phyloP scores from a whole-genome alignment of 495 filamentous ascomycete genomes.

The Penicillium nucicola region DNA sequence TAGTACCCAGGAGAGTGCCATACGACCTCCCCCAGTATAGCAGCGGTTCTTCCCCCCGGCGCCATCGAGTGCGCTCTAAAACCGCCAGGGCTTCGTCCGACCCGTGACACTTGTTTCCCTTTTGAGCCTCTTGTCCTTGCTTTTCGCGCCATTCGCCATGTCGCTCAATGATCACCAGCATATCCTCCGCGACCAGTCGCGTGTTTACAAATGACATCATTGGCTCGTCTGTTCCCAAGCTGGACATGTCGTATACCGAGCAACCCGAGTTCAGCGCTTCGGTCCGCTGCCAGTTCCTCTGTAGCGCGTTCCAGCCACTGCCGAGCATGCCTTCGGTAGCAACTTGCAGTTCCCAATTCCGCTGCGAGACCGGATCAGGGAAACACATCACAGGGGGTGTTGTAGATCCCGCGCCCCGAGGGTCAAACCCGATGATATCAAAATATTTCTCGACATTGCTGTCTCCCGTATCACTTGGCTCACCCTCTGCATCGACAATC shows the following conservation, averaged over 20 bases:
- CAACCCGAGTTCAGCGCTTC: constrained; percentile 41
- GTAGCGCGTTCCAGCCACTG: constrained; percentile 27
- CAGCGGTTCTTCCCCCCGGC: constrained; percentile 43
- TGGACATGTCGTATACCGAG: constrained; percentile 26
- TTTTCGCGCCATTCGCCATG: constrained; percentile 45
- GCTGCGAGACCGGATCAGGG: constrained; percentile 34
- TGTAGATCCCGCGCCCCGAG: constrained; percentile 51
- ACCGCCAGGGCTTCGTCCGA: constrained; percentile 25
- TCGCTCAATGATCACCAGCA: constrained; percentile 50
- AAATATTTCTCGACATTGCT: constrained; percentile 36
- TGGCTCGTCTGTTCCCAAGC: constrained; percentile 21
- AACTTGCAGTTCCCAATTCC: constrained; percentile 37
- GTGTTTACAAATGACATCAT: constrained; percentile 49
- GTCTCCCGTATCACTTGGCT: constrained; percentile 8
- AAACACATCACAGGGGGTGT: constrained; percentile 50
- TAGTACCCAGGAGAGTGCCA: constrained; percentile 61
- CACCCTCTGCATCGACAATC: constrained; percentile 36
- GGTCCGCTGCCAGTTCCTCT: constrained; percentile 48
- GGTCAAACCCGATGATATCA: constrained; percentile 57
- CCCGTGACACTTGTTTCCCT: constrained; percentile 20
- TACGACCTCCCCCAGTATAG: constrained; percentile 69
- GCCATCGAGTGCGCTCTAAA: constrained; percentile 27
- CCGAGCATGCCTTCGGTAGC: constrained; percentile 44
- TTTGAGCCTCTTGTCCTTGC: constrained; percentile 27
- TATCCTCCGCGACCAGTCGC: constrained; percentile 44